Evolutionary conservation across 441 rosid genomes (phyloP), one percentile per base, ranked within the genome.

Genomic region (Breynia disticha): DNA sequence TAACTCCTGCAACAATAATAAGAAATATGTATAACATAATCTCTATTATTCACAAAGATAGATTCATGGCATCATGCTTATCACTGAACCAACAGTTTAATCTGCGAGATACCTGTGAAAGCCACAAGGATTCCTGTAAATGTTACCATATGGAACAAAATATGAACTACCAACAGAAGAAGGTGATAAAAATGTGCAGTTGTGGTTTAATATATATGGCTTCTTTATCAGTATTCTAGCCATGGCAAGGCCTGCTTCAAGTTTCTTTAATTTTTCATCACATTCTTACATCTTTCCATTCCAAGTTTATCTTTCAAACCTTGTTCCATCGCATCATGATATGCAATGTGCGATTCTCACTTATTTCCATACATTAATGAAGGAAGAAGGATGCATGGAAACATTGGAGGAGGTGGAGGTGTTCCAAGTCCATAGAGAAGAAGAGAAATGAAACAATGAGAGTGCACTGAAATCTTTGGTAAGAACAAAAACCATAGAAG

Each of bases 201-300:
- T 56, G 11, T 41, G 20, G 22, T 51, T 51, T 15, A 55, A 16
- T 11, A 41, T 14, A 16, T 11, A 41, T 14, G 9, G 67, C 68
- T 54, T 64, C 73, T 37, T 62, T 55, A 72, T 66, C 46, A 53
- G 54, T 35, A 71, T 64, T 58, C 75, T 72, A 20, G 71, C 75
- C 50, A 58, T 59, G 38, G 62, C 62, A 38, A 76, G 67, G 39
- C 43, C 51, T 18, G 54, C 61, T 69, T 76, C 77, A 22, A 56
- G 46, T 62, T 48, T 64, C 41, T 52, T 55, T 47, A 66, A 21
- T 46, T 59, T 63, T 52, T 11, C 7, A 12, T 45, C 48, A 11
- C n/a, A 15, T 41, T 41, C 44, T 41, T 41, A 15, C 15, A 41
- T 64, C 21, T 16, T 21, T 42, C 20, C 56, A 18, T 8, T 11